These are phyloP conservation scores for Skeletonema grethae DNA, from an alignment of 108 stramenopile genomes.

Conservation along the genomic window DNA sequence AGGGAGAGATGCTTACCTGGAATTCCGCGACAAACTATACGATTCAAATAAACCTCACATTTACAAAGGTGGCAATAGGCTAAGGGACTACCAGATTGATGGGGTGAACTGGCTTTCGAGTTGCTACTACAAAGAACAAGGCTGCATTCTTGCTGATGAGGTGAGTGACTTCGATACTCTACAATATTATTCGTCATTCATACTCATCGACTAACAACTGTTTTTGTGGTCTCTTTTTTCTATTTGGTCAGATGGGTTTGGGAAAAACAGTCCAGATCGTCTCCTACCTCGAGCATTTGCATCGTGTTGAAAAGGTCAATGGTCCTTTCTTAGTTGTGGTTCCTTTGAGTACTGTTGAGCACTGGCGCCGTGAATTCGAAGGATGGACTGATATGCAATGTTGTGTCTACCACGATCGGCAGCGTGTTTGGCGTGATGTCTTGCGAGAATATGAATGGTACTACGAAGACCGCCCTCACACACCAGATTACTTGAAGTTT, in stretches of 20 bases:
- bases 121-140: slow-evolving; percentile 87
- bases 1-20: slow-evolving; percentile 77
- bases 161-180: neutral
- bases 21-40: slow-evolving; percentile 87
- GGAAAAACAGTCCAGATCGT: slow-evolving; percentile 96
- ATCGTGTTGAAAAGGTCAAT: slow-evolving; percentile 86
- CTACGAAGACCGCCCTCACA: slow-evolving; percentile 95
- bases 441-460: slow-evolving; percentile 98
- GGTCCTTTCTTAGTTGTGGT: slow-evolving; percentile 97
- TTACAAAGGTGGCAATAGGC: slow-evolving; percentile 80
- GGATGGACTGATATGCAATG: slow-evolving; percentile 97
- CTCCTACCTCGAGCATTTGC: slow-evolving; percentile 92
- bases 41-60: slow-evolving; percentile 79
- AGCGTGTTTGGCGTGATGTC: slow-evolving; percentile 94
- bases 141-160: slow-evolving; percentile 96
- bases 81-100: slow-evolving; percentile 95
- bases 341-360: slow-evolving; percentile 96
- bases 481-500: slow-evolving; percentile 94
- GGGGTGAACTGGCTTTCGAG: slow-evolving; percentile 97
- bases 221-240: neutral
- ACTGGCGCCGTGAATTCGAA: slow-evolving; percentile 97
- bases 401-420: slow-evolving; percentile 96
- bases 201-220: no score
- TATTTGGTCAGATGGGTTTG: slow-evolving; percentile 64
- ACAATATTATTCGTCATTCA: no score